Evolutionary conservation across 1,284 basidiomycete species (phyloP), one percentile per base, ranked within the genome.

Genomic region (Caloboletus inedulis): DNA sequence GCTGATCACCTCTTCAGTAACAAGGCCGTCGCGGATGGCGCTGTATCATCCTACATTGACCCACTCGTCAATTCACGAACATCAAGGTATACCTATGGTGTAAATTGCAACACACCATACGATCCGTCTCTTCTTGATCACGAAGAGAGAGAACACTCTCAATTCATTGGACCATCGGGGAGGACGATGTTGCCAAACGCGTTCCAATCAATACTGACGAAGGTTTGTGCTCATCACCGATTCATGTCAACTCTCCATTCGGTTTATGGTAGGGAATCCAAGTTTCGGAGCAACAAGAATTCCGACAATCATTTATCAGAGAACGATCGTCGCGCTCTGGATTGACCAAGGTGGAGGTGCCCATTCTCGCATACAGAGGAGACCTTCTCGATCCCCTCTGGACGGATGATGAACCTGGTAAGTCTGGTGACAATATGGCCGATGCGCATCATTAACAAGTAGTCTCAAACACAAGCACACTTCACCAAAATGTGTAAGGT

Each of bases 11-110:
- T 44, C 7, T 45, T 31, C 35, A 81, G 79, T n/a, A 80, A 78
- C 52, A 82, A 82, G 59, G 79, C 79, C 1, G 80, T 81, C 4
- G 75, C 80, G 0, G 77, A 81, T 49, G 80, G 80, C 1, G 79
- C 77, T 0, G 68, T 81, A 9, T 77, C 74, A 2, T 81, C 74
- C 57, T 76, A 76, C 53, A 55, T 81, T 8, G 75, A 81, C 48
- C 77, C 75, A 41, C 70, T 70, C 14, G 79, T 82, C 14, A 69
- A 72, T 3, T 70, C 72, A 0, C 67, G 79, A 10, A 67, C 78
- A 8, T 68, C 80, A 1, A 75, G 64, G 56, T 62, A 64, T 36
- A 70, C 74, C 0, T 79, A 79, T 37, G 79, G 80, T 3, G 52
- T 65, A 0, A 44, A 63, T 12, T 67, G 65, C 21, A 0, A 18